Percentiles rank a stretch among this genome's conserved stretches.
Evolutionary conservation across 139 green algal species (phyloP).

Genomic region (Closterium sp.): DNA sequence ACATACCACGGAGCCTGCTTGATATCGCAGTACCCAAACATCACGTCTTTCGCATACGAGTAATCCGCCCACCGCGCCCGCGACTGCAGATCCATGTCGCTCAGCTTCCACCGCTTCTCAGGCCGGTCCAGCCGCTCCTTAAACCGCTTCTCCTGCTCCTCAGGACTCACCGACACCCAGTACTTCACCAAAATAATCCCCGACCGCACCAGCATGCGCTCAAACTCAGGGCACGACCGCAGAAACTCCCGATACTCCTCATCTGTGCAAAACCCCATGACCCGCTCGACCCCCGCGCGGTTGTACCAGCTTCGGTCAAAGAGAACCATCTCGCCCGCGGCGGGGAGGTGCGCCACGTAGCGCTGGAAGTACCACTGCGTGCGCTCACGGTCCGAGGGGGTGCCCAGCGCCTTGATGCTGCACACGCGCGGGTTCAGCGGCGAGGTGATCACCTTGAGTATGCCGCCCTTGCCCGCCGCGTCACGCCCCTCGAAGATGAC

Average conservation of each 20-base stretch:
- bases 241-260: constrained; percentile 29
- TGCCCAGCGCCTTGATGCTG: constrained; percentile 46
- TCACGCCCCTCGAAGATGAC: constrained; percentile 55
- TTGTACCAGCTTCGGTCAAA: constrained; percentile 58
- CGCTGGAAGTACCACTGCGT: constrained; percentile 56
- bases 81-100: constrained; percentile 42
- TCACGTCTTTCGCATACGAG: constrained; percentile 44
- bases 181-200: constrained; percentile 47
- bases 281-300: constrained; percentile 43
- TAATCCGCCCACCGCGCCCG: constrained; percentile 47
- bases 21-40: constrained; percentile 39
- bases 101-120: constrained; percentile 56
- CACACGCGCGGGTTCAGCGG: constrained; percentile 34
- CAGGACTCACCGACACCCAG: constrained; percentile 46
- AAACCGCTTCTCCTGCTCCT: constrained; percentile 49
- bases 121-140: constrained; percentile 17
- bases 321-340: constrained; percentile 46
- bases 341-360: constrained; percentile 46
- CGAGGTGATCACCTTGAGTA: constrained; percentile 45
- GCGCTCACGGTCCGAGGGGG: constrained; percentile 37
- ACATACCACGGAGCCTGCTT: constrained; percentile 48
- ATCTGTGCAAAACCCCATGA: constrained; percentile 49
- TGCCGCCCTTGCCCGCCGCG: constrained; percentile 53
- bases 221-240: constrained; percentile 11
- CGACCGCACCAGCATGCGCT: constrained; percentile 12